Evolutionary conservation across 768 basidiomycete species (phyloP).

Genomic region (Leccinum broughii): DNA sequence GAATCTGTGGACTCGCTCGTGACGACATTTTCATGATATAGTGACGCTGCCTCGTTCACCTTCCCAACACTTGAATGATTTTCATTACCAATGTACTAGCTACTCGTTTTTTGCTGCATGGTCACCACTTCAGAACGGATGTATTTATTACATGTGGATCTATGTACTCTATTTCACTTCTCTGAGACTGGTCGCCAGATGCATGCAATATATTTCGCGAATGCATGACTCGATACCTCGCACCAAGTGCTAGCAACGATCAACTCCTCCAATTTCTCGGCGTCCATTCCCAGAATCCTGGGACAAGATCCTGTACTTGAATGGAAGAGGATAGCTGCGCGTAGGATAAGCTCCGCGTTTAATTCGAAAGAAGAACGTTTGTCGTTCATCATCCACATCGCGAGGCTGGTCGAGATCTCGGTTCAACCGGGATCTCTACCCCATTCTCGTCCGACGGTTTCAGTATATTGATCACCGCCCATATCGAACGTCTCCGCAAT

Average conservation of each 20-base stretch:
- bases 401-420: background rate
- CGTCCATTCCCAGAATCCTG: background rate
- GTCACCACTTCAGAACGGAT: background rate
- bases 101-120: background rate
- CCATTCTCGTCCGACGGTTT: background rate
- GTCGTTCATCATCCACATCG: slow-evolving; percentile 1
- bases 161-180: background rate
- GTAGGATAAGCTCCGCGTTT: background rate
- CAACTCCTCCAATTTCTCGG: background rate
- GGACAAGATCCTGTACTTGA: slow-evolving; percentile 2
- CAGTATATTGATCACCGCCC: background rate
- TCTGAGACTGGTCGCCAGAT: no score
- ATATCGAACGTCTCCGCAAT: slow-evolving; percentile 10
- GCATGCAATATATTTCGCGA: background rate
- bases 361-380: background rate
- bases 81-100: background rate
- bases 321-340: slow-evolving; percentile 8
- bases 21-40: background rate
- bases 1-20: background rate
- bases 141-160: slow-evolving; percentile 1
- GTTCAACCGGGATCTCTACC: slow-evolving; percentile 6
- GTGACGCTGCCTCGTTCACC: background rate
- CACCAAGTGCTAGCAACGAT: background rate
- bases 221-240: background rate
- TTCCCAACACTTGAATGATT: background rate